Evolutionary conservation across 495 filamentous ascomycete genomes (phyloP), one percentile per base, ranked within the genome.

Genomic region (Neurospora sp.): DNA sequence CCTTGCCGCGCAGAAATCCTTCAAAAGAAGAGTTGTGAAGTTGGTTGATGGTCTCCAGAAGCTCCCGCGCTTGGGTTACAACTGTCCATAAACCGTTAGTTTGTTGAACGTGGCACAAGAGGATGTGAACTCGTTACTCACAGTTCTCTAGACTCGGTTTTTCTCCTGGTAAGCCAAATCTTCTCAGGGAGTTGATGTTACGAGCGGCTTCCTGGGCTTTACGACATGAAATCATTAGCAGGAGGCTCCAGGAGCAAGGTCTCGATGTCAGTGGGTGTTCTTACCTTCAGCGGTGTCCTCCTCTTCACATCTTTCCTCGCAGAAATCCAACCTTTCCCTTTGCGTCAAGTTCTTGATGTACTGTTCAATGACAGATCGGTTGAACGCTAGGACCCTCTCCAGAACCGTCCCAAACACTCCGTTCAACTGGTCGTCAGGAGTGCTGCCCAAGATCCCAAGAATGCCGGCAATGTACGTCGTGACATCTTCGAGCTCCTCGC

Each of bases 401-500:
- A 62, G 27, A 2, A 35, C 12, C 23, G 27, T 1, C 12, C 27
- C 54, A 2, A 16, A 16, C 54, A 62, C 1, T 16, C 23, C 54
- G 3, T 27, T 35, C 3, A 62, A 9, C 6, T 35, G 23, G 27
- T 62, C 6, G 6, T 62, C 54, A 35, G 54, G 54, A 14, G 54
- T 35, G 0, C 0, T 12, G 16, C 66, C 73, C 14, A 79, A 42
- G n/a, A 31, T 42, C 6, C 37, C 18, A 6, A 77, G 71, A 4
- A 78, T 75, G 23, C 23, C 20, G 0, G 8, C 42, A 1, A 79
- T 12, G 14, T 76, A 77, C 1, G 0, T 10, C 12, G 11, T 41
- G 20, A 54, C 70, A 0, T 66, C 39, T 0, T 44, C 41, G 4
- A 76, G 38, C 8, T 70, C 71, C 3, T 23, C n/a, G 3, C 3